phyloP scores from a whole-genome alignment of 495 filamentous ascomycete genomes.

The Tuber umbilicatum region DNA sequence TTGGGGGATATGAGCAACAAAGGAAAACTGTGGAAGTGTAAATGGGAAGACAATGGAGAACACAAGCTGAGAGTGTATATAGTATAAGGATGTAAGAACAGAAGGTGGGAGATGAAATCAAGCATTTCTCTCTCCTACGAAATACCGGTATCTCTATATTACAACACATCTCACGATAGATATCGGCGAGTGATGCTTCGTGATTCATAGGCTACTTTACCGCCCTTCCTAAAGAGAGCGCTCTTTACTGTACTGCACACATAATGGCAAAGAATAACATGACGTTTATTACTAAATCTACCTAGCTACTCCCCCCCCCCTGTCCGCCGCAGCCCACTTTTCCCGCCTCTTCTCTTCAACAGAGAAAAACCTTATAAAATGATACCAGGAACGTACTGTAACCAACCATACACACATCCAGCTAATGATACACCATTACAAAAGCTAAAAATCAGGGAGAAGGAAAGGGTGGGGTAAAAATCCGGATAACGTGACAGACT shows the following conservation, averaged over 20 bases:
- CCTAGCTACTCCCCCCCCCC: background rate
- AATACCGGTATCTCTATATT: too few species aligned
- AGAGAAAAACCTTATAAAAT: background rate
- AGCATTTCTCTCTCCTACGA: too few species aligned
- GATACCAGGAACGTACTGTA: background rate
- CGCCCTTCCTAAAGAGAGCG: too few species aligned
- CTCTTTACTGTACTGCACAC: background rate
- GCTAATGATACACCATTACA: background rate
- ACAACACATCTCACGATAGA: too few species aligned
- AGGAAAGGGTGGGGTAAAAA: background rate
- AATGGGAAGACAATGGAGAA: too few species aligned
- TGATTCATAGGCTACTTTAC: too few species aligned
- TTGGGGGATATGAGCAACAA: too few species aligned
- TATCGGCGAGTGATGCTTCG: too few species aligned
- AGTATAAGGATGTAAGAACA: too few species aligned
- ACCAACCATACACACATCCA: background rate
- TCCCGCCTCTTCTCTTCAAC: background rate
- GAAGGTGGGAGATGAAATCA: too few species aligned
- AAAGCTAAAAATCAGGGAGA: background rate
- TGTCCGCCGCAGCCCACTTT: background rate
- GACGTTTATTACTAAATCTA: background rate
- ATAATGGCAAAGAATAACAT: background rate
- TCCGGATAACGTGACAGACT: background rate
- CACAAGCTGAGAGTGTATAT: too few species aligned
- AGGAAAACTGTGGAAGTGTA: too few species aligned